These are phyloP conservation scores for grape (Vitis vinifera) DNA, from an alignment of 164 flowering plant genomes.

Conservation along the genomic window DNA sequence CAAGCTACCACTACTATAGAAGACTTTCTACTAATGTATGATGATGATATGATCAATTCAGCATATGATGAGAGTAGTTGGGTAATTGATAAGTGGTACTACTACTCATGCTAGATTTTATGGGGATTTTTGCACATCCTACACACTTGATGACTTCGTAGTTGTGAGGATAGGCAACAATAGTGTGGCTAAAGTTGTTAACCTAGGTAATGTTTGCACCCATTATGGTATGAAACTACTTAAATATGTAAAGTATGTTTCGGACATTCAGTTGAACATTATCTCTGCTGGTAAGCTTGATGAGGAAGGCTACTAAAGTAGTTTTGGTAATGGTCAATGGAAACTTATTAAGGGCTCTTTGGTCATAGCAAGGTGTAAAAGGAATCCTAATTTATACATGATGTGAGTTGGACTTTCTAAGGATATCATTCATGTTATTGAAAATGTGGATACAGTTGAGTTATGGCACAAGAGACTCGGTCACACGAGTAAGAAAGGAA, in stretches of 20 bases:
- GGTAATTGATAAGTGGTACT: too few relatives aligned
- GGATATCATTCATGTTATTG: too few relatives aligned
- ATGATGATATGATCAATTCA: too few relatives aligned
- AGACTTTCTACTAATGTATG: too few relatives aligned
- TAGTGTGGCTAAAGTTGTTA: too few relatives aligned
- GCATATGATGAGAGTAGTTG: too few relatives aligned
- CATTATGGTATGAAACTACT: not conserved
- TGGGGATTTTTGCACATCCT: too few relatives aligned
- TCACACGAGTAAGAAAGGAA: conserved; percentile 6
- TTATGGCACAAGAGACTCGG: conserved; percentile 7
- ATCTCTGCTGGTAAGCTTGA: conserved; percentile 1
- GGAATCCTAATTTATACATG: not conserved
- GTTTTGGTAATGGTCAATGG: conserved; percentile 7
- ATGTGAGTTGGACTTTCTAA: too few relatives aligned
- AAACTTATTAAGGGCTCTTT: conserved; percentile 6
- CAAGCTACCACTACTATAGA: too few relatives aligned
- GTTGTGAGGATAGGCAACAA: too few relatives aligned
- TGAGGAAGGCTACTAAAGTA: conserved; percentile 5
- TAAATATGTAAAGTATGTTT: not conserved
- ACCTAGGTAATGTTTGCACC: not conserved
- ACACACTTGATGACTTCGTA: rapidly evolving
- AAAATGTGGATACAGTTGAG: not conserved
- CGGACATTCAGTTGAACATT: conserved; percentile 5
- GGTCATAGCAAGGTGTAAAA: not conserved
- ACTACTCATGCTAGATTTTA: too few relatives aligned